These are phyloP conservation scores for Fusarium sp. DNA, from an alignment of 2,329 filamentous ascomycete genomes.

Conservation along the genomic window DNA sequence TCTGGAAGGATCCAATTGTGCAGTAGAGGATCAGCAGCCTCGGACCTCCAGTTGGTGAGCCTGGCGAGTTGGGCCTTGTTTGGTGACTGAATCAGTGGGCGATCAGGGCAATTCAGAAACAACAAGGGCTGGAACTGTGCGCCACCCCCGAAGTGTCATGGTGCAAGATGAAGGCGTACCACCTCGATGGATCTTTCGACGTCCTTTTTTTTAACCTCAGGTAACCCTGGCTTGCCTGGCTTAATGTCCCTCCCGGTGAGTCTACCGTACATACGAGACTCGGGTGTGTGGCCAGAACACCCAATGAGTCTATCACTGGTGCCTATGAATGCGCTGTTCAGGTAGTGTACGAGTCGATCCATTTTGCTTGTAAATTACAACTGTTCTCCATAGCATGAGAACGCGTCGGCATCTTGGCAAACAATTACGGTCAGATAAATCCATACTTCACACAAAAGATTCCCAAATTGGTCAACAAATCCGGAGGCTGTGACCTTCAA, in stretches of 20 bases:
- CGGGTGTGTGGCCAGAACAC: neutral
- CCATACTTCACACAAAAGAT: neutral
- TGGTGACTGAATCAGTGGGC: too few species aligned
- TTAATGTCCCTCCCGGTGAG: slow-evolving; percentile 8
- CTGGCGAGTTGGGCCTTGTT: slow-evolving; percentile 6
- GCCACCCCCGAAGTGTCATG: slow-evolving; percentile 31
- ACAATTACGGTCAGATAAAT: neutral
- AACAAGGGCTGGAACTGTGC: slow-evolving; percentile 24
- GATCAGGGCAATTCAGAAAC: too few species aligned
- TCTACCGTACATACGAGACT: neutral
- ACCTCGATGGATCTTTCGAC: slow-evolving; percentile 20
- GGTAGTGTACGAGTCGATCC: slow-evolving; percentile 21
- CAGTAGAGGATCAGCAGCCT: slow-evolving; percentile 23
- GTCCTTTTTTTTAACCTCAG: neutral
- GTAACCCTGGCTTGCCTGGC: neutral
- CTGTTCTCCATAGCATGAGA: slow-evolving; percentile 4
- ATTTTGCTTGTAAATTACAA: slow-evolving; percentile 8
- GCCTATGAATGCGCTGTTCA: slow-evolving; percentile 6
- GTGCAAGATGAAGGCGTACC: slow-evolving; percentile 16
- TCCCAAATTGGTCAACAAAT: neutral
- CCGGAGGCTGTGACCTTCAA: neutral
- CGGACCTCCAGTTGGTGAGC: slow-evolving; percentile 10
- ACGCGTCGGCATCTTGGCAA: neutral
- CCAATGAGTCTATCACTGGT: slow-evolving; percentile 6
- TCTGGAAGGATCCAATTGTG: slow-evolving; percentile 9